These are phyloP conservation scores for Linderina pennispora DNA, from an alignment of 192 early-diverging fungal species.

Conservation along the genomic window DNA sequence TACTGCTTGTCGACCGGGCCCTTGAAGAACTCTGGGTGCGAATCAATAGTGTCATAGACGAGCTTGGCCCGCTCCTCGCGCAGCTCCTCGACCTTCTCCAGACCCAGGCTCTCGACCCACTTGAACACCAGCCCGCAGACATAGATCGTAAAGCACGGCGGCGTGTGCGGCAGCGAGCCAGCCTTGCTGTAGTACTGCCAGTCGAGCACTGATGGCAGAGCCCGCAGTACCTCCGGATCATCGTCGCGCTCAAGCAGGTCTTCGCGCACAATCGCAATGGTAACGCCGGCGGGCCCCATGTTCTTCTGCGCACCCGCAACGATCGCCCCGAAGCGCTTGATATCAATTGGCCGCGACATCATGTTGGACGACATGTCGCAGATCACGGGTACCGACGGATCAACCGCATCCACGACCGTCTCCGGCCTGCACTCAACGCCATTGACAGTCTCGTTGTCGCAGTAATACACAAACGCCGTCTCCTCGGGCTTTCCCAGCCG, in stretches of 20 bases:
- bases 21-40: constrained; percentile 58
- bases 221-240: constrained; percentile 32
- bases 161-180: constrained; percentile 93
- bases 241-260: constrained; percentile 68
- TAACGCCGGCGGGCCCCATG: constrained; percentile 86
- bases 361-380: constrained; percentile 91
- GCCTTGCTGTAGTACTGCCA: constrained; percentile 76
- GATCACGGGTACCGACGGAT: constrained; percentile 66
- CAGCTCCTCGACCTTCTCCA: constrained; percentile 57
- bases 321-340: constrained; percentile 79
- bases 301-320: constrained; percentile 99
- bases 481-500: constrained; percentile 54
- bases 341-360: constrained; percentile 70
- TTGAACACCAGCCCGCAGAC: constrained; percentile 86
- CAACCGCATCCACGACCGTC: constrained; percentile 33
- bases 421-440: constrained; percentile 75
- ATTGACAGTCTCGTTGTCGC: constrained; percentile 98
- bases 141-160: constrained; percentile 93
- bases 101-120: constrained; percentile 60
- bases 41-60: constrained; percentile 60
- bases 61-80: constrained; percentile 64
- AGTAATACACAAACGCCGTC: constrained; percentile 90
- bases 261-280: constrained; percentile 86
- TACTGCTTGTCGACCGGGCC: constrained; percentile 56
- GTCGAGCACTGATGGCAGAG: constrained; percentile 76